A percentile compares a stretch with the other conserved stretches of the same genome.
phyloP scores from a whole-genome alignment of 129 eudicot genomes.

The Sambucus nigra region DNA sequence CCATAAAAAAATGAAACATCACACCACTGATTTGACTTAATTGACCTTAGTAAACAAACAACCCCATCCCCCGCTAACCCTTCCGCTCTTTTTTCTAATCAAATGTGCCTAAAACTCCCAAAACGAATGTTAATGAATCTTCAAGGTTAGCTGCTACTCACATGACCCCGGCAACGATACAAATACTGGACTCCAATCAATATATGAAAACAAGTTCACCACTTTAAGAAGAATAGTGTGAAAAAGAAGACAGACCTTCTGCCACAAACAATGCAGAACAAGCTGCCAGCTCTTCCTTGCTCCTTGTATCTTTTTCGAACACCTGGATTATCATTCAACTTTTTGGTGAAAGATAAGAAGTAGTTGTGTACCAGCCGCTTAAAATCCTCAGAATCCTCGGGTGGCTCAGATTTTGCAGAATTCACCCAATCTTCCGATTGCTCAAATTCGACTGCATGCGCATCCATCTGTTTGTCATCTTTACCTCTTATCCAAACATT shows the following conservation, averaged over 20 bases:
- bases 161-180: conserved; percentile 11
- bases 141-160: conserved; percentile 14
- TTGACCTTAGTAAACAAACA: neutral
- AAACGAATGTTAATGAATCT: conserved; percentile 13
- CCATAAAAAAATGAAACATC: neutral
- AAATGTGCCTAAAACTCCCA: neutral
- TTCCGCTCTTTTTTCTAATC: neutral
- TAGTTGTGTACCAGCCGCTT: conserved; percentile 31
- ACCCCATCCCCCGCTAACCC: conserved; percentile 1
- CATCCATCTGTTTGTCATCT: conserved; percentile 25
- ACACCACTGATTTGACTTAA: conserved; percentile 7
- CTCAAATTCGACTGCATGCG: conserved; percentile 18
- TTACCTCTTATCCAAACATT: conserved; percentile 32
- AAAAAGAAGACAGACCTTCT: conserved; percentile 50
- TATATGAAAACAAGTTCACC: conserved; percentile 14
- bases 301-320: conserved; percentile 48
- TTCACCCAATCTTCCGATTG: conserved; percentile 14
- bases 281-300: conserved; percentile 61
- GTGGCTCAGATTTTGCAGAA: conserved; percentile 26
- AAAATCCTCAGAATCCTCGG: conserved; percentile 42
- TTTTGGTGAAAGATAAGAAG: conserved; percentile 41
- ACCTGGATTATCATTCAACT: conserved; percentile 39
- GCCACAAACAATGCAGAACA: conserved; percentile 68
- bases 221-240: conserved; percentile 15
- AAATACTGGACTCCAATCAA: conserved; percentile 8